phyloP scores from a whole-genome alignment of 495 filamentous ascomycete genomes.

The Neurospora intermedia region DNA sequence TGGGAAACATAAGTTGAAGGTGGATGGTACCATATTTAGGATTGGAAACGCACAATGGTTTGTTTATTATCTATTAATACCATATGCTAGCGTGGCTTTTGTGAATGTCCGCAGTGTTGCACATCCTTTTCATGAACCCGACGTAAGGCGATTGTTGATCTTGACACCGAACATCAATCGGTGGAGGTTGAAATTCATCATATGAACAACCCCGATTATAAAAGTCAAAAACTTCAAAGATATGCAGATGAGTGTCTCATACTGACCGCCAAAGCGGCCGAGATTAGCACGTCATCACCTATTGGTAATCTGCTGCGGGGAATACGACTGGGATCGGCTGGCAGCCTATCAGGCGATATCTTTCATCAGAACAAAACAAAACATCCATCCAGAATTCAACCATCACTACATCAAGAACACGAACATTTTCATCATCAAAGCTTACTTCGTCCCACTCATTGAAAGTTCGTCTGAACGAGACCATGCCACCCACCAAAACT shows the following conservation, averaged over 20 bases:
- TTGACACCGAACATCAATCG: not conserved
- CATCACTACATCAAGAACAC: not conserved
- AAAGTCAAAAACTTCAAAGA: not conserved
- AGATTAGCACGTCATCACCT: not conserved
- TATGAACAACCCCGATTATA: not conserved
- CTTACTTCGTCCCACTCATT: rapidly evolving
- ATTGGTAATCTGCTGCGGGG: not conserved
- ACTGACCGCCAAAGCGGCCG: not conserved
- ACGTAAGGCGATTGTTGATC: not conserved
- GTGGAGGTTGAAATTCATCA: not conserved
- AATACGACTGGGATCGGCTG: not conserved
- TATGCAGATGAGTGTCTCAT: not conserved
- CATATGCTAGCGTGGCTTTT: not conserved
- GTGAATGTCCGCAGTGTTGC: not conserved
- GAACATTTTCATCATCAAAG: not conserved
- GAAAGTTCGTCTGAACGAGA: not conserved
- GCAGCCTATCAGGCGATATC: not conserved
- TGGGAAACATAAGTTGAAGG: not conserved
- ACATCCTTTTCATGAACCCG: not conserved
- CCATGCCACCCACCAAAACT: not conserved
- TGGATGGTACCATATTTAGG: not conserved
- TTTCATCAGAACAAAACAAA: not conserved
- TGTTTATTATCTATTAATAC: not conserved
- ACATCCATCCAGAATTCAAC: not conserved
- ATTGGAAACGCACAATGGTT: not conserved